Evolutionary conservation across 192 early-diverging fungal genomes (phyloP).

Genomic region (Umbelopsis vinacea): DNA sequence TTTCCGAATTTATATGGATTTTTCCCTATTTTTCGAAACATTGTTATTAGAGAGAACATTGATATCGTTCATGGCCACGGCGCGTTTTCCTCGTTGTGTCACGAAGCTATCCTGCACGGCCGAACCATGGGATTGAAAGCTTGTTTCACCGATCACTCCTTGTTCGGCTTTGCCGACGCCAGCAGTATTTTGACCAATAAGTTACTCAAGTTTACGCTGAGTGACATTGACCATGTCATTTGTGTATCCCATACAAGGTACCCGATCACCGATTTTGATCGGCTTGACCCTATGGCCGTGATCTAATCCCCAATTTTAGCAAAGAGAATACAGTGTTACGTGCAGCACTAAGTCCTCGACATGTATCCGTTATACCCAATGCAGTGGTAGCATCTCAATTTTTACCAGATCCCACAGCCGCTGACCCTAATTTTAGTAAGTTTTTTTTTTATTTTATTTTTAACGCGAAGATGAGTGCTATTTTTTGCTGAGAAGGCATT

Average conservation of each 20-base stretch:
- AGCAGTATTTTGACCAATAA: constrained; percentile 95
- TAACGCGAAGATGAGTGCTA: not conserved
- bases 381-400: constrained; percentile 95
- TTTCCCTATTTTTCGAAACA: constrained; percentile 92
- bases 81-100: constrained; percentile 93
- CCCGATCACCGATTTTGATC: too few relatives aligned
- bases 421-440: constrained; percentile 77
- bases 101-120: constrained; percentile 94
- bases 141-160: constrained; percentile 96
- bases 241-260: constrained; percentile 97
- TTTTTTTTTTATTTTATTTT: constrained; percentile 1
- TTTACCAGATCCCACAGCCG: constrained; percentile 74
- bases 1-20: constrained; percentile 90
- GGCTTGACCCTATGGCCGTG: too few relatives aligned
- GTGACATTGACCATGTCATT: constrained; percentile 97
- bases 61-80: constrained; percentile 97
- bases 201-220: constrained; percentile 93
- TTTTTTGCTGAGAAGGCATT: too few relatives aligned
- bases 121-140: constrained; percentile 94
- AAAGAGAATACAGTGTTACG: constrained; percentile 99
- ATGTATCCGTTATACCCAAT: constrained; percentile 97
- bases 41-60: constrained; percentile 88
- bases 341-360: constrained; percentile 84
- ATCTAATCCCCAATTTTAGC: constrained; percentile 46
- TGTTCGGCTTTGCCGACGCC: constrained; percentile 96